phyloP scores from a whole-genome alignment of 139 green algal species.

The Zygnema circumcarinatum region DNA sequence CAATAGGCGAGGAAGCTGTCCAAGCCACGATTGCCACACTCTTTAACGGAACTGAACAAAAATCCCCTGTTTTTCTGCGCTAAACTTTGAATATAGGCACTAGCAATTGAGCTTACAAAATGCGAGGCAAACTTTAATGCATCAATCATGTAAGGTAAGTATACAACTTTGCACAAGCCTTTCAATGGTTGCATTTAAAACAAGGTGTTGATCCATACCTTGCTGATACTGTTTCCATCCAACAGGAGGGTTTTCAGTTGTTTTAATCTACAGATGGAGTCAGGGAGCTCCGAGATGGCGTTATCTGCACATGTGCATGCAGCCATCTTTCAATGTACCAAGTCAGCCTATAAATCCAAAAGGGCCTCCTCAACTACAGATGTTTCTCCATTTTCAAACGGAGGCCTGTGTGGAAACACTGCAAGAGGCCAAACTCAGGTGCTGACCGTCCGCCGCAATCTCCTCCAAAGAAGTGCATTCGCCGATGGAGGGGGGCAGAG shows the following conservation, averaged over 20 bases:
- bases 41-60: no score
- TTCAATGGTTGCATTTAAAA: no score
- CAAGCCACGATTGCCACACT: no score
- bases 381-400: neutral
- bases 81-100: no score
- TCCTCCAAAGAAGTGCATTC: constrained; percentile 13
- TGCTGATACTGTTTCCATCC: constrained; percentile 42
- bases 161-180: no score
- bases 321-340: neutral
- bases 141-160: no score
- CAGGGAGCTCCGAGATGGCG: constrained; percentile 5
- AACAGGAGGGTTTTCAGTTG: constrained; percentile 33
- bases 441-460: no score
- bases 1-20: no score
- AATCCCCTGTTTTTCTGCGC: no score
- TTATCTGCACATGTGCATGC: constrained; percentile 19
- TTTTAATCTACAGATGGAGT: neutral
- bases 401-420: neutral
- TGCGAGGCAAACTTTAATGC: no score
- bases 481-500: constrained; percentile 3
- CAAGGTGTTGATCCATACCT: no score
- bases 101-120: no score
- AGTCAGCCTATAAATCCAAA: neutral
- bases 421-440: neutral
- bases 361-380: neutral